Evolutionary conservation across 176 grass and related monocot genomes (phyloP).

Genomic region (Zoysia pacifica): DNA sequence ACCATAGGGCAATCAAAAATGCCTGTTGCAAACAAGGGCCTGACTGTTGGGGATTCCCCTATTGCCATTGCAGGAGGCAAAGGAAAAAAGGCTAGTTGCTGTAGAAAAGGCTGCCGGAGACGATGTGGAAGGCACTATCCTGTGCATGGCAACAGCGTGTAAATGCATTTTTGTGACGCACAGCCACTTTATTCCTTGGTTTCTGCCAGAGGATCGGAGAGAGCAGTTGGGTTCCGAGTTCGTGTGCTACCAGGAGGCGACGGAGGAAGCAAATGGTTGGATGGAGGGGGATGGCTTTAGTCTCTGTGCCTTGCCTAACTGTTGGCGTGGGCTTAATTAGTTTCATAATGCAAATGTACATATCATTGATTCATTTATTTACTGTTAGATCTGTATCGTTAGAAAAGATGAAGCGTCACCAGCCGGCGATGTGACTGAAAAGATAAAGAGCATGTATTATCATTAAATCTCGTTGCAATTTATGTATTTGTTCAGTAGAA

Average conservation of each 20-base stretch:
- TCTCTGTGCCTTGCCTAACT: slow-evolving; percentile 38
- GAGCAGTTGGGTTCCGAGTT: slow-evolving; percentile 10
- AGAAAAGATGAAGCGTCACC: not conserved
- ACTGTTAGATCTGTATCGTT: not conserved
- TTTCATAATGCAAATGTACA: slow-evolving; percentile 29
- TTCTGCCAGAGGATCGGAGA: not conserved
- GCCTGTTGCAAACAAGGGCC: slow-evolving; percentile 19
- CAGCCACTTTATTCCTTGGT: slow-evolving; percentile 35
- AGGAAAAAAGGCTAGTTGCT: slow-evolving; percentile 14
- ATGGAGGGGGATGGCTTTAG: slow-evolving; percentile 11
- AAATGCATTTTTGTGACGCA: slow-evolving; percentile 39
- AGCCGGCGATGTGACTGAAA: slow-evolving; percentile 21
- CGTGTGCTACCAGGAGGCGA: not conserved
- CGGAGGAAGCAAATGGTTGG: not conserved
- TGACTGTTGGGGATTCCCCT: not conserved
- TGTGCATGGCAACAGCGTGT: slow-evolving; percentile 44
- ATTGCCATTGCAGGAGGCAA: slow-evolving; percentile 43
- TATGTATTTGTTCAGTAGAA: not conserved
- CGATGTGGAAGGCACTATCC: slow-evolving; percentile 67
- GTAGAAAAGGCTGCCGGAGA: slow-evolving; percentile 42
- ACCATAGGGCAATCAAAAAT: slow-evolving; percentile 15
- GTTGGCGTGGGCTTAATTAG: not conserved
- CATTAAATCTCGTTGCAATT: not conserved
- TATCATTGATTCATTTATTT: slow-evolving; percentile 49
- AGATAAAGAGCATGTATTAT: not conserved